Percentiles rank a stretch among this genome's conserved stretches.
These are phyloP conservation scores for Leptographium galeiforme DNA, from an alignment of 2,329 filamentous ascomycete species.

Conservation along the genomic window DNA sequence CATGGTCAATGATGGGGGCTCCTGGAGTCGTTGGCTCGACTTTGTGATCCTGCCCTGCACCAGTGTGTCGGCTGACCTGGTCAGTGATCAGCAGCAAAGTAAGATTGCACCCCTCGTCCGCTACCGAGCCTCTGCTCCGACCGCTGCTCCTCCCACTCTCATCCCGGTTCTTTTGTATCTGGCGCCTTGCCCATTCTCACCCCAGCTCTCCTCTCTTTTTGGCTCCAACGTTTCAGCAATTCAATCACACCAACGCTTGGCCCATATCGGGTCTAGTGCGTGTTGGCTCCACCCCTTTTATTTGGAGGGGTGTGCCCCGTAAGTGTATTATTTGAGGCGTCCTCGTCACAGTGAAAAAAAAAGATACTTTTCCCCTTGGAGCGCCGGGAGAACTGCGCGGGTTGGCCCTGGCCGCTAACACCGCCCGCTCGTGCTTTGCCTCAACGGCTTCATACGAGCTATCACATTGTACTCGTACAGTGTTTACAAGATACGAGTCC, in stretches of 20 bases:
- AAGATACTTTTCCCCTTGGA: too few relatives aligned
- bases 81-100: background rate
- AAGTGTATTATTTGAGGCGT: too few relatives aligned
- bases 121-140: background rate
- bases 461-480: too few relatives aligned
- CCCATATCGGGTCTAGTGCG: slow-evolving; percentile 1
- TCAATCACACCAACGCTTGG: slow-evolving; percentile 6
- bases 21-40: background rate
- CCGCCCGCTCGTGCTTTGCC: background rate
- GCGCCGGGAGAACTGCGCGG: background rate
- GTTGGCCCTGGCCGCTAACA: slow-evolving; percentile 3
- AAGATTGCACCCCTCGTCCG: background rate
- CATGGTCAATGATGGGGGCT: too few relatives aligned
- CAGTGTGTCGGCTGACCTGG: background rate
- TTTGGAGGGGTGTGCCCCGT: slow-evolving; percentile 1
- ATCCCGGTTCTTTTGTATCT: background rate
- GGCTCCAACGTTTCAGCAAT: slow-evolving; percentile 9
- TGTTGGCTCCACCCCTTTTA: slow-evolving; percentile 7
- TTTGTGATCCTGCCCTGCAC: background rate
- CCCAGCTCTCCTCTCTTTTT: background rate
- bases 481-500: too few relatives aligned
- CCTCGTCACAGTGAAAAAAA: too few relatives aligned
- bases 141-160: background rate
- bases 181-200: background rate
- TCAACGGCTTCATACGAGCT: background rate